Conservation (phyloP, 768 basidiomycete species). For the Lactifluus echinatus region DNA sequence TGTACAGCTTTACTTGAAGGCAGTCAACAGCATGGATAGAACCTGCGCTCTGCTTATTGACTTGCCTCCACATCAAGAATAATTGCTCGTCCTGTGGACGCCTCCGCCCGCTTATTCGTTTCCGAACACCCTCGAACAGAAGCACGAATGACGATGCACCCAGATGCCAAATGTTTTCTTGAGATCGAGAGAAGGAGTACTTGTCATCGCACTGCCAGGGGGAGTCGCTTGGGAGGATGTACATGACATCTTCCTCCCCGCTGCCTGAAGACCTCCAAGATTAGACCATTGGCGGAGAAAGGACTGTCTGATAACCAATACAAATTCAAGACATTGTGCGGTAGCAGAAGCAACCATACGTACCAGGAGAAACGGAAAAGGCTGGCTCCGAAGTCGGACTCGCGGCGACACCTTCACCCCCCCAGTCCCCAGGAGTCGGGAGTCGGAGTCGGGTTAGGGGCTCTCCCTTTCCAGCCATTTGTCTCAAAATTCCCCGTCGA, state of each 20-base stretch:
- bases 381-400: background rate
- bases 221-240: background rate
- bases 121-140: background rate
- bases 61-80: background rate
- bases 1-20: background rate
- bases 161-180: background rate
- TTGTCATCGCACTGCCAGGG: background rate
- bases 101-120: background rate
- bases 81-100: background rate
- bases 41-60: background rate
- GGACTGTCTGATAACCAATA: background rate
- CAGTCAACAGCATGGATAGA: background rate
- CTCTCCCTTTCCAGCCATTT: background rate
- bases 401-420: background rate
- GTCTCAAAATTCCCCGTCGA: background rate
- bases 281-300: background rate
- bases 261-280: background rate
- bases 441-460: conserved; percentile 1
- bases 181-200: background rate
- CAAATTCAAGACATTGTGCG: background rate
- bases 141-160: background rate
- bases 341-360: background rate
- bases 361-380: background rate
- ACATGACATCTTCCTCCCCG: background rate
- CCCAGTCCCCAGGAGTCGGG: background rate